These are phyloP conservation scores for Oemleria cerasiformis DNA, from an alignment of 306 rosid species.

Conservation along the genomic window DNA sequence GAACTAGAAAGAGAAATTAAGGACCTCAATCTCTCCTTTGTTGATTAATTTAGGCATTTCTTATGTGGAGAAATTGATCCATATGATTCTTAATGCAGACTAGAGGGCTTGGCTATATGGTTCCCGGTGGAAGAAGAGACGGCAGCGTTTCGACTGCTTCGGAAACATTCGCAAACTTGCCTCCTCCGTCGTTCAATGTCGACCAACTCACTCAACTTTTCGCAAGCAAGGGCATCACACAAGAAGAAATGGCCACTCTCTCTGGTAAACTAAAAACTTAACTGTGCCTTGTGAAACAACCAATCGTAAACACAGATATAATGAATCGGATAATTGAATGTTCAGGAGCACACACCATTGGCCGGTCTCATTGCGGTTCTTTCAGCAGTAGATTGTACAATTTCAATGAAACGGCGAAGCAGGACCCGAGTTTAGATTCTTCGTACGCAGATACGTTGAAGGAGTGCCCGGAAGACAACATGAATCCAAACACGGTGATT, in stretches of 20 bases:
- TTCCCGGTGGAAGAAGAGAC: conserved; percentile 85
- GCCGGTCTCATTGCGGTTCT: conserved; percentile 62
- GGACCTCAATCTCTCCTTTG: too few relatives aligned
- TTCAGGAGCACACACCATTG: conserved; percentile 73
- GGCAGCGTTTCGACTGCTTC: conserved; percentile 59
- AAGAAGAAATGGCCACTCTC: conserved; percentile 75
- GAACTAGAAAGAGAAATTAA: conserved; percentile 42
- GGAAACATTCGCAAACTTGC: conserved; percentile 51
- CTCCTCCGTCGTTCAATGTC: conserved; percentile 52
- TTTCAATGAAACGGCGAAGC: conserved; percentile 45
- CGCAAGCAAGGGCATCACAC: conserved; percentile 63
- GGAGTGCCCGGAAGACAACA: conserved; percentile 53
- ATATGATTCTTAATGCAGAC: conserved; percentile 35
- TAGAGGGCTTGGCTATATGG: conserved; percentile 59
- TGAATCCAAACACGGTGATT: conserved; percentile 46
- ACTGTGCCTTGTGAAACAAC: background rate
- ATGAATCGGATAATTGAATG: background rate
- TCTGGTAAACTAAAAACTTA: conserved; percentile 34
- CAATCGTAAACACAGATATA: background rate
- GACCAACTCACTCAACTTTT: conserved; percentile 57
- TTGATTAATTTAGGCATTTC: too few relatives aligned
- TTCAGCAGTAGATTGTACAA: conserved; percentile 59
- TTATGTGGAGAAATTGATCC: background rate
- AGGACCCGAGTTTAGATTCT: conserved; percentile 67
- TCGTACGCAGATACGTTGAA: conserved; percentile 47